Conservation (phyloP, 164 flowering plant genomes). For the Vitis vinifera region DNA sequence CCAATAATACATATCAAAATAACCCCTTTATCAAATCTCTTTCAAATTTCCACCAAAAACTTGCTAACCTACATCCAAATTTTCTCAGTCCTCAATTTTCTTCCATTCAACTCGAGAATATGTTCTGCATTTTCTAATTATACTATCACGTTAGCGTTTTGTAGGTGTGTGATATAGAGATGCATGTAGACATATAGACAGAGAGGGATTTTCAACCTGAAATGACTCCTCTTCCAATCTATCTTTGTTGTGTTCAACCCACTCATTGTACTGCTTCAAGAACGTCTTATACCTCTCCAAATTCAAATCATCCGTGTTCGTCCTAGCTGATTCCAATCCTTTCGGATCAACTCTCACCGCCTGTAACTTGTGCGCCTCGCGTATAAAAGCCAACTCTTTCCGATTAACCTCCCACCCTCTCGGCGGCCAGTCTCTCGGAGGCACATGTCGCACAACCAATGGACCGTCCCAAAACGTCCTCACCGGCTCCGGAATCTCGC, state of each 20-base stretch:
- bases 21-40: too few species aligned
- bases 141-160: too few species aligned
- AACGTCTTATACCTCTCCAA: conserved; percentile 81
- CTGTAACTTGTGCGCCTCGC: conserved; percentile 78
- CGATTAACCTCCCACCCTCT: conserved; percentile 81
- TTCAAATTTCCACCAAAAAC: too few species aligned
- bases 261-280: conserved; percentile 87
- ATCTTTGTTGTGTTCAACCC: conserved; percentile 83
- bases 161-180: too few species aligned
- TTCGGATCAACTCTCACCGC: conserved; percentile 53
- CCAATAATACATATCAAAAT: too few species aligned
- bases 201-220: conserved; percentile 41
- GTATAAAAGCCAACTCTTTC: conserved; percentile 72
- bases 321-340: conserved; percentile 35
- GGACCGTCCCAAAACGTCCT: conserved; percentile 74
- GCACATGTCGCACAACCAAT: conserved; percentile 53
- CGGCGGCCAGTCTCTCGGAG: conserved; percentile 98
- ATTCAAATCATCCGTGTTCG: conserved; percentile 43
- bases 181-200: neutral
- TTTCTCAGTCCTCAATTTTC: too few species aligned
- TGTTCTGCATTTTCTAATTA: too few species aligned
- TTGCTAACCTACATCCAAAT: too few species aligned
- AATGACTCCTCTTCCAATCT: conserved; percentile 87
- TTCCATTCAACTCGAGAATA: too few species aligned
- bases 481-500: conserved; percentile 71